Base-by-base conservation (phyloP, 805 yeast genomes). In the Barnettozyma wickerhamii region DNA sequence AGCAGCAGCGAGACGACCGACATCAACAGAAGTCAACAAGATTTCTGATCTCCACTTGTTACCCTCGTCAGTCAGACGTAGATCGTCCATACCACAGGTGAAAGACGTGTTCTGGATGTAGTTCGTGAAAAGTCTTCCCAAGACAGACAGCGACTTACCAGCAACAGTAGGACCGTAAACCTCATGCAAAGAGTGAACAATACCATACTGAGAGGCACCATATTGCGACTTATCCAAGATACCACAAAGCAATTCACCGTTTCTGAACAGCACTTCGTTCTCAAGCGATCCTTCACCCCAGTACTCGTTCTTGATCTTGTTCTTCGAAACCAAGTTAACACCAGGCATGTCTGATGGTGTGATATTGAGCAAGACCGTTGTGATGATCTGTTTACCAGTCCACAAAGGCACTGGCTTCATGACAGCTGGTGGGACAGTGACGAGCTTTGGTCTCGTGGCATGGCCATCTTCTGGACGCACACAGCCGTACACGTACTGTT, bases 61-160 rank as follows among this genome's bases (percentile, higher is more conserved):
- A 60, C 99, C 99, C 53, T 87, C 95, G 4, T 64, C 77, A 18
- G 98, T 93, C 52, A 95, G 74, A 61, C 95, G 79, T 63, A 93
- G 73, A 69, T 93, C 99, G 63, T 93, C 99, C 99, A 93, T 95
- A 75, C 99, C 99, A 81, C 99, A 93, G 7, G 99, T 93, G 60
- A 93, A 86, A 2, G 96, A 98, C 43, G 87, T 84, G 69, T 79
- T 75, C 77, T 84, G 90, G 57, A 84, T 89, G 64, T 88, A 93
- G 63, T 86, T 88, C 18, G 99, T 95, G 68, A 95, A 91, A 41
- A 93, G 72, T 56, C 99, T 77, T 49, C 99, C 98, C 46, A 93
- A 73, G n/a, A 91, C 95, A 37, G 95, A 84, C 36, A 93, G 70
- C 6, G 93, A 75, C 58, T 85, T 83, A 45, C 97, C 96, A 17